Conservation (phyloP, 1,139 yeast species). For the Debaryomyces fabryi region DNA sequence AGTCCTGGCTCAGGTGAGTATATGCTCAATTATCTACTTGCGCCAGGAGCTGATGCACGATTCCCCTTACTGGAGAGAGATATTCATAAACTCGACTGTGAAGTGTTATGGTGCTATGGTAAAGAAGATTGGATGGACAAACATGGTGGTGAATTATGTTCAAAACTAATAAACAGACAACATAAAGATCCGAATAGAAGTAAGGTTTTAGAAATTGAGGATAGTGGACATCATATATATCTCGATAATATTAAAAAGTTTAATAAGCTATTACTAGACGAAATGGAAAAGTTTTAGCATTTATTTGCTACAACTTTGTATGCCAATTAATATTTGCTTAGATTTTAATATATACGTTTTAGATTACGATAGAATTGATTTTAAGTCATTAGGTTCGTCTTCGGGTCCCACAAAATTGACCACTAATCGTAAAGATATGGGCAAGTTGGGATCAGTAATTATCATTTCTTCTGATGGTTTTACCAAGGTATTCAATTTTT, state of each 20-base stretch:
- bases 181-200: slow-evolving; percentile 32
- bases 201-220: slow-evolving; percentile 47
- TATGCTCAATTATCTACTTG: slow-evolving; percentile 64
- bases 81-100: slow-evolving; percentile 50
- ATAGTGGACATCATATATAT: slow-evolving; percentile 74
- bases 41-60: slow-evolving; percentile 78
- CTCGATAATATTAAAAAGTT: slow-evolving; percentile 59
- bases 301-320: not conserved
- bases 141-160: slow-evolving; percentile 53
- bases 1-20: slow-evolving; percentile 78
- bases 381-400: slow-evolving; percentile 15
- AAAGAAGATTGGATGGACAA: slow-evolving; percentile 78
- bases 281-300: slow-evolving; percentile 22
- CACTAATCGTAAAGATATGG: slow-evolving; percentile 40
- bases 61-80: slow-evolving; percentile 57
- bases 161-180: slow-evolving; percentile 35
- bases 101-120: slow-evolving; percentile 72
- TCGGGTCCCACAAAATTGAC: slow-evolving; percentile 29
- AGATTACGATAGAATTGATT: slow-evolving; percentile 6
- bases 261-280: slow-evolving; percentile 47
- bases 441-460: slow-evolving; percentile 59
- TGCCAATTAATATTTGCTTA: not conserved
- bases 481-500: slow-evolving; percentile 41
- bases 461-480: slow-evolving; percentile 52
- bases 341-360: not conserved